Percentiles rank a stretch among this genome's conserved stretches.
phyloP scores from a whole-genome alignment of 225 moss, liverwort and hornwort species.

The Straminergon stramineum region DNA sequence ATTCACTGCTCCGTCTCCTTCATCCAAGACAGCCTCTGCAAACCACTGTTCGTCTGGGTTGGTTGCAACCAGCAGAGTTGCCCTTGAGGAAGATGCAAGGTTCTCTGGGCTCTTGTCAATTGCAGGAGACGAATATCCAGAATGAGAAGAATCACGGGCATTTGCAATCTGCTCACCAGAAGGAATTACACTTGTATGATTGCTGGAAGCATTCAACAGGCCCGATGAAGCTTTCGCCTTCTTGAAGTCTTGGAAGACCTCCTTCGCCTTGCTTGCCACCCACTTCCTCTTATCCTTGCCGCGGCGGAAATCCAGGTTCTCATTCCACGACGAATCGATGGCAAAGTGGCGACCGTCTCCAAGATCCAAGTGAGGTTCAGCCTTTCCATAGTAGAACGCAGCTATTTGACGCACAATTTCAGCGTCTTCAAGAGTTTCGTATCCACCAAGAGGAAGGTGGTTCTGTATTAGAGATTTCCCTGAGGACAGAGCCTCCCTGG shows the following conservation, averaged over 20 bases:
- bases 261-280: background rate
- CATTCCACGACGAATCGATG: background rate
- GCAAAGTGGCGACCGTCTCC: background rate
- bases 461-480: background rate
- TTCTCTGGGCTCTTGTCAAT: too few relatives aligned
- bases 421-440: background rate
- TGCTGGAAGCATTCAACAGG: background rate
- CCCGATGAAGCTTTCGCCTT: background rate
- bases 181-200: too few relatives aligned
- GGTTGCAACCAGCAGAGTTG: background rate
- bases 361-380: background rate
- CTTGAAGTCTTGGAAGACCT: background rate
- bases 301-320: too few relatives aligned
- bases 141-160: background rate
- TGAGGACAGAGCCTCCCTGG: rapidly evolving
- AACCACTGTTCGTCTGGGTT: too few relatives aligned
- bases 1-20: background rate
- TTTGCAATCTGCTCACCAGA: background rate
- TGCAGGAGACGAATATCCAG: background rate
- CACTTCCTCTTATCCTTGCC: background rate
- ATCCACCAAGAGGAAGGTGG: background rate
- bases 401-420: background rate
- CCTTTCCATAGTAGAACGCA: background rate
- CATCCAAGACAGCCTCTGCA: background rate
- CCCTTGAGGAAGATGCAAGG: background rate